Conservation (phyloP, 768 basidiomycete genomes). For the Suillus fuscotomentosus region DNA sequence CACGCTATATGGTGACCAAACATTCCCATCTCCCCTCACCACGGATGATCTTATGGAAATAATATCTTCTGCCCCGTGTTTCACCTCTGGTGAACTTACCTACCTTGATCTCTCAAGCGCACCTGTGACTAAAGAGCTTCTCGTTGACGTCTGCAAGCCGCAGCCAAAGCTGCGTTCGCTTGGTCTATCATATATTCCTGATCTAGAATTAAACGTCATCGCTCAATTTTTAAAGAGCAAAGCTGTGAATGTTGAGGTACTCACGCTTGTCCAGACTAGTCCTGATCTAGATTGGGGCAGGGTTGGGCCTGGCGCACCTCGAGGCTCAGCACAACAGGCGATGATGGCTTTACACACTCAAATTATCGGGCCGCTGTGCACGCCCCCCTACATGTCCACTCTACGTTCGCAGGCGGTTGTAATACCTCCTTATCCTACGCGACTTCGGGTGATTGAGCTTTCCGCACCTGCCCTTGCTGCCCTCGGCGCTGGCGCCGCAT, state of each 20-base stretch:
- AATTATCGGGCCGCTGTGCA: constrained; percentile 78
- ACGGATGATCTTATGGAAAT: constrained; percentile 66
- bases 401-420: constrained; percentile 32
- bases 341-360: constrained; percentile 75
- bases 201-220: constrained; percentile 63
- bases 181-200: constrained; percentile 84
- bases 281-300: constrained; percentile 67
- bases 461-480: constrained; percentile 66
- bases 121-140: constrained; percentile 59
- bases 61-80: constrained; percentile 73
- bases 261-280: constrained; percentile 76
- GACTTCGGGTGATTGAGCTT: constrained; percentile 85
- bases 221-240: constrained; percentile 66
- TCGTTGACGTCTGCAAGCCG: constrained; percentile 48
- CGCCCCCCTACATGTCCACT: constrained; percentile 72
- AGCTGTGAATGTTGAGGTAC: constrained; percentile 78
- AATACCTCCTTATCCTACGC: constrained; percentile 54
- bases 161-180: constrained; percentile 82
- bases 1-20: constrained; percentile 86
- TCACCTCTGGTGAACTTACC: constrained; percentile 67
- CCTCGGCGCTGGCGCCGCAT: constrained; percentile 74
- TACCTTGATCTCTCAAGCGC: constrained; percentile 92
- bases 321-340: constrained; percentile 60
- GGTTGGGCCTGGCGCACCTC: constrained; percentile 26
- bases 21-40: constrained; percentile 73